Percentiles rank a stretch among this genome's conserved stretches.
phyloP scores from a whole-genome alignment of 257 asterid genomes.

The Ajuga chamaepitys region DNA sequence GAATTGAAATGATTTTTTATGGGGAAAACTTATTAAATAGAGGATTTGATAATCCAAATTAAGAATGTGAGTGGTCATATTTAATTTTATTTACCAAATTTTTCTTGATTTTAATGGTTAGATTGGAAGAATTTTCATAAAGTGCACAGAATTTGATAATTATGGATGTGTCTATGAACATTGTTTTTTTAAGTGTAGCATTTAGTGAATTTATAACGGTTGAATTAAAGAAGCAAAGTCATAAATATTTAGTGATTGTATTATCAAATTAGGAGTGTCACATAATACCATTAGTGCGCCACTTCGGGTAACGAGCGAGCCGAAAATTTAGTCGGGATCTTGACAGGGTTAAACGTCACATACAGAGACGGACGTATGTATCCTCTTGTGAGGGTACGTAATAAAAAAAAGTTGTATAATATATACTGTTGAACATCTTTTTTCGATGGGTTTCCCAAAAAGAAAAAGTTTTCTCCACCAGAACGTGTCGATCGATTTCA shows the following conservation, averaged over 20 bases:
- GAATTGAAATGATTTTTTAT: background rate
- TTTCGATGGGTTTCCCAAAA: too few relatives aligned
- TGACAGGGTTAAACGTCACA: too few relatives aligned
- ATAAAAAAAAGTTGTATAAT: too few relatives aligned
- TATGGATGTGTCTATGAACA: background rate
- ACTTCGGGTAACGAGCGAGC: too few relatives aligned
- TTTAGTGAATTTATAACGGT: background rate
- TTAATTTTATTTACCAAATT: background rate
- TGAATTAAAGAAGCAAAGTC: background rate
- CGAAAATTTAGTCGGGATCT: too few relatives aligned
- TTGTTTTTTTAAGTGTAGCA: background rate
- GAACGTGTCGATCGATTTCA: too few relatives aligned
- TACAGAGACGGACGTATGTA: too few relatives aligned
- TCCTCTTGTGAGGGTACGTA: too few relatives aligned
- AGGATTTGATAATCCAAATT: background rate
- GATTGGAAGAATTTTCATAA: background rate
- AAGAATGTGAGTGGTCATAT: constrained; percentile 3
- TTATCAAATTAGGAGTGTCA: too few relatives aligned
- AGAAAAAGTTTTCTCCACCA: too few relatives aligned
- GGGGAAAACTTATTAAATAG: background rate
- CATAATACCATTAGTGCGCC: too few relatives aligned
- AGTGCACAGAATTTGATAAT: constrained; percentile 16
- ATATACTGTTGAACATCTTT: too few relatives aligned
- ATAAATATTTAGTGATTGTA: background rate
- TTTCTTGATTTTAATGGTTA: background rate